Evolutionary conservation across 1,284 basidiomycete genomes (phyloP), one percentile per base, ranked within the genome.

Genomic region (Vanrija sp.): DNA sequence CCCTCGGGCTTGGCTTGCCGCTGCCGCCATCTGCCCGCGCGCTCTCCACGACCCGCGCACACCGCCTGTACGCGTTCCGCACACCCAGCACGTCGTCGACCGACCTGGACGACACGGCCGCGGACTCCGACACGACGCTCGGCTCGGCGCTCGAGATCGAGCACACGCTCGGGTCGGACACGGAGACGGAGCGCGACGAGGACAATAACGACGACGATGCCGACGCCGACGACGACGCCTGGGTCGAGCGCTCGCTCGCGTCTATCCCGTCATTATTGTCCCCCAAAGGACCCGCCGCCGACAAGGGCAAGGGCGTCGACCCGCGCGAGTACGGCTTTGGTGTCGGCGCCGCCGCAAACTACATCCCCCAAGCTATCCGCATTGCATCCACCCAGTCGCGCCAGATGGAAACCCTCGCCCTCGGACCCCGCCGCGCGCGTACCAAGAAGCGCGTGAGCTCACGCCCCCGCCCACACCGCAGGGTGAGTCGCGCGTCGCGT

Each of bases 1-100:
- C 28, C 4, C 65, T 64, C 48, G 66, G 66, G 4, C 49, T 68
- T 9, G 64, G 65, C 42, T 38, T 49, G 1, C 28, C 28, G 28
- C 28, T 49, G 3, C 23, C 38, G 38, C 43, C 29, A 19, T 64
- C 65, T 23, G 21, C 21, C 21, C 21, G 21, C n/a, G 60, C 62
- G 4, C 34, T 66, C 14, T 45, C 62, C 18, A 51, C 65, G 16
- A 65, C 65, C 16, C 64, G 65, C 48, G 62, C 64, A n/a, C n/a
- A n/a, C 6, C 57, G 55, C 19, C 39, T 68, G 18, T 60, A 57
- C 15, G 52, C 55, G 8, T 47, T 63, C 8, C 34, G 34, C 12
- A 34, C 34, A 2, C 34, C 34, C 5, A 14, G 10, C 34, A 12
- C 34, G 9, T 34, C 34, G 14, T 34, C 34, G 9, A 46, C 57